Base-by-base conservation (phyloP, 1,284 basidiomycete genomes). In the Rhodotorula glutinis region DNA sequence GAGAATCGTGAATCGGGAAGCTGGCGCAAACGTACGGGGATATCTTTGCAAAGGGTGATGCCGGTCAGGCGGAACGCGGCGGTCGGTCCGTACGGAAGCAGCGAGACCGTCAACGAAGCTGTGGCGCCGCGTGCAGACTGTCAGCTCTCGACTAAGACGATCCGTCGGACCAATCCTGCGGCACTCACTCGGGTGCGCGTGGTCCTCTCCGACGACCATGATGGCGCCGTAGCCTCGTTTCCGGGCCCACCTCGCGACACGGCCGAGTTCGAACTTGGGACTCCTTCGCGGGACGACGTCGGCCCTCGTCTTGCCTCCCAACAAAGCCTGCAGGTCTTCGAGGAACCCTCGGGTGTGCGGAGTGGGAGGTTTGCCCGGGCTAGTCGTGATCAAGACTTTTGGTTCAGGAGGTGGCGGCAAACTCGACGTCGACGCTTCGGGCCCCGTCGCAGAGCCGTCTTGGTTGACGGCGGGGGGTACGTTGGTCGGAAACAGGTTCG, bases 51-150 rank as follows among this genome's bases (percentile, higher is more conserved):
- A 19, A 92, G 83, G 74, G 90, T 85, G 47, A 98, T 84, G 13
- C 92, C 95, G 0, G 91, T 89, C 52, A 99, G 84, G 77, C 92
- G 95, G 83, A 98, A 98, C 78, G 96, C 95, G 0, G 94, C 94
- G 0, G 92, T 92, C 0, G 96, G 96, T 2, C 96, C 96, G 59
- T 87, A 82, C 0, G 96, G 96, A 19, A 99, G 85, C 76, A 94
- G 86, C 55, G 94, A 86, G 57, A 98, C 79, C 0, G 95, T 98
- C 70, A 98, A 87, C 4, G 92, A 92, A 79, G 96, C 95, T 89
- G 75, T 73, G 57, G 57, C n/a, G n/a, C n/a, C n/a, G n/a, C n/a
- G n/a, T n/a, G n/a, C n/a, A n/a, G n/a, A n/a, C n/a, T n/a, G n/a
- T n/a, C n/a, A n/a, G n/a, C n/a, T n/a, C n/a, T n/a, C n/a, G n/a